A percentile compares a stretch with the other conserved stretches of the same genome.
These are phyloP conservation scores for Allantophomopsis cytisporea DNA, from an alignment of 2,329 filamentous ascomycete genomes.

Conservation along the genomic window DNA sequence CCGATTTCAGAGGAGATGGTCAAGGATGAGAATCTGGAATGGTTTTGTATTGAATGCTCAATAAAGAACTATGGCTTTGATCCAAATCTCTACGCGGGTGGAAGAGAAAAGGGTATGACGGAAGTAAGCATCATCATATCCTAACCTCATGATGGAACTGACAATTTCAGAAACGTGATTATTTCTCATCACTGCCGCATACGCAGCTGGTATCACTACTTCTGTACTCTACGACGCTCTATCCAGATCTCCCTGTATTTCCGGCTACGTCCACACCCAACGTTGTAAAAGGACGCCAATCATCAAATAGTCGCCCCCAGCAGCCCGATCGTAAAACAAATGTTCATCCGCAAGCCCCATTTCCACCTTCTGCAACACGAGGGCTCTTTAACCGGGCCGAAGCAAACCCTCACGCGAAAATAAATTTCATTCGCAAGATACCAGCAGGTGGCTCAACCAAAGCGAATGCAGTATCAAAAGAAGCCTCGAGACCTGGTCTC, in stretches of 20 bases:
- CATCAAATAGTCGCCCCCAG: constrained; percentile 2
- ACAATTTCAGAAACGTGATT: constrained; percentile 40
- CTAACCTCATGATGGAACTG: constrained; percentile 3
- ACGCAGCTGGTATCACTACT: constrained; percentile 50
- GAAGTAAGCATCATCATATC: constrained; percentile 20
- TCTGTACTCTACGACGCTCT: constrained; percentile 42
- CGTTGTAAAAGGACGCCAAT: constrained; percentile 1
- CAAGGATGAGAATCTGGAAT: constrained; percentile 50
- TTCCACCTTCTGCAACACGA: constrained; percentile 17
- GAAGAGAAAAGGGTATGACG: constrained; percentile 17
- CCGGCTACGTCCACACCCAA: constrained; percentile 14
- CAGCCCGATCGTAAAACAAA: constrained; percentile 10
- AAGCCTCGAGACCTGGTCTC: background rate
- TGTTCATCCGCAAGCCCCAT: constrained; percentile 12
- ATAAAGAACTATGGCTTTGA: constrained; percentile 24
- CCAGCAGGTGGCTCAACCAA: constrained; percentile 3
- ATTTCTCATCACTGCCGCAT: constrained; percentile 47
- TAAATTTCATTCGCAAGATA: constrained; percentile 26
- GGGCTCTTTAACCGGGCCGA: constrained; percentile 21
- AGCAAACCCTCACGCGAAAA: constrained; percentile 20
- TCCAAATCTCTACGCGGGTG: constrained; percentile 21
- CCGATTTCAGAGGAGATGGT: constrained; percentile 58
- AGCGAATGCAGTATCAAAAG: too few species aligned
- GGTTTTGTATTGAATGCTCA: constrained; percentile 55
- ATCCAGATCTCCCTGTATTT: constrained; percentile 56